Conservation (phyloP, 2,329 filamentous ascomycete genomes). For the Aspergillus melleus region DNA sequence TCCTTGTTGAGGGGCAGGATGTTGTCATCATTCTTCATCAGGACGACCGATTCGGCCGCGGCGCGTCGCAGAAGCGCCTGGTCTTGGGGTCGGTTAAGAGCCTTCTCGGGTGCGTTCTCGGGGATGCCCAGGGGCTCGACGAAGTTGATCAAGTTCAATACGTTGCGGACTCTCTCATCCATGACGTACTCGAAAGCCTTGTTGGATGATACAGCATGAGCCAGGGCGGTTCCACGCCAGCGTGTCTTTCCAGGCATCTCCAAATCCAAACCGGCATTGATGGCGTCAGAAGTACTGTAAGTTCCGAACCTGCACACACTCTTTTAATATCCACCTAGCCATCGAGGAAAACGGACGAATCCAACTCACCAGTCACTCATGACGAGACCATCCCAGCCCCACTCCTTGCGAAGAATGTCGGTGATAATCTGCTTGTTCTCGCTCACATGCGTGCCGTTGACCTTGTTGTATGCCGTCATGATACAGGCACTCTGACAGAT, state of each 20-base stretch:
- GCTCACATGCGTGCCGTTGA: constrained; percentile 53
- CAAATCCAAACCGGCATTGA: constrained; percentile 48
- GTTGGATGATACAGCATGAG: constrained; percentile 52
- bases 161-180: constrained; percentile 58
- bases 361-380: constrained; percentile 48
- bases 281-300: constrained; percentile 47
- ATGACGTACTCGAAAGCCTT: constrained; percentile 58
- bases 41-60: constrained; percentile 68
- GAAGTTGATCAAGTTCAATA: constrained; percentile 62
- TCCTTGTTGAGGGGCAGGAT: constrained; percentile 58
- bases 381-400: constrained; percentile 47
- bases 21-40: constrained; percentile 69
- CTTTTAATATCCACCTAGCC: neutral
- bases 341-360: neutral
- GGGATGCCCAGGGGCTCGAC: constrained; percentile 55
- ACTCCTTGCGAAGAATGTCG: constrained; percentile 48
- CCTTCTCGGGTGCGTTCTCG: constrained; percentile 56
- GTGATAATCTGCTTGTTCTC: constrained; percentile 44
- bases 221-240: constrained; percentile 42
- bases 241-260: constrained; percentile 50
- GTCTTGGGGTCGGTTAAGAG: constrained; percentile 61
- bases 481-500: constrained; percentile 56
- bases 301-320: constrained; percentile 41
- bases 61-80: constrained; percentile 64
- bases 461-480: constrained; percentile 61